Evolutionary conservation across 345 rosid species (phyloP), one percentile per base, ranked within the genome.

Genomic region (Eutrema yunnanense): DNA sequence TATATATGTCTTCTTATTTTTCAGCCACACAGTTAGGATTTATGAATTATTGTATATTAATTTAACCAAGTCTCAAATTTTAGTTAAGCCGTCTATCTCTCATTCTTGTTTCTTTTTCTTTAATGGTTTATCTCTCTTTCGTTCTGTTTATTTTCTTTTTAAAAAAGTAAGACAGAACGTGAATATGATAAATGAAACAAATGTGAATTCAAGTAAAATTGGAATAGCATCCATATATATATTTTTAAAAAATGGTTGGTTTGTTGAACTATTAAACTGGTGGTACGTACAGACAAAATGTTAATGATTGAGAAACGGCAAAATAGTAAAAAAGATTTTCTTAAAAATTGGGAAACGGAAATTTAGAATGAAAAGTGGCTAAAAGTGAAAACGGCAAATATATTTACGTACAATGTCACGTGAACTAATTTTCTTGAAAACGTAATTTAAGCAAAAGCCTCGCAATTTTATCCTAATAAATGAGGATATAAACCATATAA

Each of bases 381-480:
- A 49, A 65, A 65, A 56, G 30, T 59, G 67, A 57, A 65, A 74
- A 67, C 78, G 61, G 67, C 61, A 57, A 33, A 22, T 2, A 9
- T 57, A 52, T 14, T 10, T 66, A 48, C 12, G 37, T 58, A 51
- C 32, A 42, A n/a, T 59, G 6, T 60, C 73, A 61, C 69, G 69
- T 68, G 79, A 75, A 75, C 63, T 52, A 75, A 51, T 67, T 68
- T 62, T 69, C 32, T 62, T 55, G 58, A 58, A 49, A 75, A 75
- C 54, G 57, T 68, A 53, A 60, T 67, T n/a, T 58, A 16, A n/a
- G 36, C 51, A 7, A 56, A 43, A 59, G 12, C 32, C 12, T 67
- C 27, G 62, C 65, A 48, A 47, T 27, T 43, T 70, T 55, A 36
- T 55, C 3, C 3, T 44, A 32, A 53, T 6, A 4, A 26, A 13